A percentile compares a stretch with the other conserved stretches of the same genome.
phyloP scores from a whole-genome alignment of 108 stramenopile species.

The Pelagomonas calceolata region DNA sequence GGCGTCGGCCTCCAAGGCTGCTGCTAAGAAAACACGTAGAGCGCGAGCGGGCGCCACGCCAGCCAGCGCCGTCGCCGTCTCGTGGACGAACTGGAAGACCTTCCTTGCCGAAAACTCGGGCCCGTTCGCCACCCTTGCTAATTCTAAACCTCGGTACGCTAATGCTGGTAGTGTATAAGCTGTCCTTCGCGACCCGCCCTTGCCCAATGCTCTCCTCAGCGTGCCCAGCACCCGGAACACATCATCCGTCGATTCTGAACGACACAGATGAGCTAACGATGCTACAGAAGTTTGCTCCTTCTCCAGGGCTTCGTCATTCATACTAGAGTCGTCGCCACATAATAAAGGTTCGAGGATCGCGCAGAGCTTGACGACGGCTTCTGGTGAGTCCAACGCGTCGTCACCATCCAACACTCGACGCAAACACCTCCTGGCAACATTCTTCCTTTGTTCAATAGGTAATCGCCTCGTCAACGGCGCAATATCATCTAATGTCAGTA shows the following conservation, averaged over 20 bases:
- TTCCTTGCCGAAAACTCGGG: conserved; percentile 54
- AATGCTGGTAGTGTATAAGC: conserved; percentile 62
- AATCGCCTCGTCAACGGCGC: too few relatives aligned
- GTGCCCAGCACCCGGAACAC: conserved; percentile 62
- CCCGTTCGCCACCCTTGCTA: too few relatives aligned
- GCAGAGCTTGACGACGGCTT: conserved; percentile 66
- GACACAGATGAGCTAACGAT: conserved; percentile 70
- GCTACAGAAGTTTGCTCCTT: conserved; percentile 76
- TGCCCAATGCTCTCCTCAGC: conserved; percentile 51
- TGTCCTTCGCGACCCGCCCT: conserved; percentile 54
- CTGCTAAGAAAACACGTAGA: conserved; percentile 74
- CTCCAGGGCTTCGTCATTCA: conserved; percentile 27
- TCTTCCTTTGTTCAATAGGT: too few relatives aligned
- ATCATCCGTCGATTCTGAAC: conserved; percentile 69
- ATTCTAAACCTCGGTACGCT: conserved; percentile 62
- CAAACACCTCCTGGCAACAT: too few relatives aligned
- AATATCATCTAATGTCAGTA: too few relatives aligned
- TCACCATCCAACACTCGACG: conserved; percentile 11
- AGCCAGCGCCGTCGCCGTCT: conserved; percentile 65
- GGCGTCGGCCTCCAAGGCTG: conserved; percentile 70
- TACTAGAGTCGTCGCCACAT: conserved; percentile 12
- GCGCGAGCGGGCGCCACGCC: conserved; percentile 54
- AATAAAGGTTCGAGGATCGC: conserved; percentile 70
- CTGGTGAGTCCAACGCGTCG: conserved; percentile 25
- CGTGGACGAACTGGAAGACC: conserved; percentile 84